Percentiles rank a stretch among this genome's conserved stretches.
These are phyloP conservation scores for Phytophthora pini DNA, from an alignment of 352 stramenopile species.

Conservation along the genomic window DNA sequence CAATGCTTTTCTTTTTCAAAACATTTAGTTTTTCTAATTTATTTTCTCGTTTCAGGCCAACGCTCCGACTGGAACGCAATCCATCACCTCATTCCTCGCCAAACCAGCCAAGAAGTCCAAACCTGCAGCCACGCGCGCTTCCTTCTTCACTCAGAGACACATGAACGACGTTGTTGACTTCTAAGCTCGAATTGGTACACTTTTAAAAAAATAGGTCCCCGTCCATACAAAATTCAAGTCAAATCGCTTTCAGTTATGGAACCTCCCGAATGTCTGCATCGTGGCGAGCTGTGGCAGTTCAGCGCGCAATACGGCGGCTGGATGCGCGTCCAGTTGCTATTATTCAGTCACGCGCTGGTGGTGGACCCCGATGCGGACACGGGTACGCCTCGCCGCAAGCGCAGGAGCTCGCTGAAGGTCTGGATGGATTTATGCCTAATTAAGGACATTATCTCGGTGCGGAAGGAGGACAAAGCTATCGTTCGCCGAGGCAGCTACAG, in stretches of 20 bases:
- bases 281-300: conserved; percentile 55
- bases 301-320: conserved; percentile 61
- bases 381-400: conserved; percentile 47
- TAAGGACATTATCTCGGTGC: conserved; percentile 35
- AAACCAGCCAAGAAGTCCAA: conserved; percentile 40
- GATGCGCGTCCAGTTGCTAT: conserved; percentile 50
- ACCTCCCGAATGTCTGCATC: conserved; percentile 45
- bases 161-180: conserved; percentile 79
- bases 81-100: conserved; percentile 80
- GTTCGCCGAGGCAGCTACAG: conserved; percentile 28
- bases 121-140: conserved; percentile 31
- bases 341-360: conserved; percentile 56
- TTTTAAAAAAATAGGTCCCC: conserved; percentile 6
- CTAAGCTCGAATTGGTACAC: conserved; percentile 27
- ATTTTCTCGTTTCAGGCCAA: conserved; percentile 42
- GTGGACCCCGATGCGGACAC: conserved; percentile 54
- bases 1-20: neutral
- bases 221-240: conserved; percentile 17
- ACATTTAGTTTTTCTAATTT: neutral
- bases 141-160: conserved; percentile 62
- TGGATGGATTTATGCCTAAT: conserved; percentile 60
- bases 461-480: conserved; percentile 36
- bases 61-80: conserved; percentile 69
- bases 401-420: conserved; percentile 52
- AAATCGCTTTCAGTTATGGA: conserved; percentile 13